Percentiles rank a stretch among this genome's conserved stretches.
phyloP scores from a whole-genome alignment of 352 stramenopile genomes.

The Phytophthora hibernalis region DNA sequence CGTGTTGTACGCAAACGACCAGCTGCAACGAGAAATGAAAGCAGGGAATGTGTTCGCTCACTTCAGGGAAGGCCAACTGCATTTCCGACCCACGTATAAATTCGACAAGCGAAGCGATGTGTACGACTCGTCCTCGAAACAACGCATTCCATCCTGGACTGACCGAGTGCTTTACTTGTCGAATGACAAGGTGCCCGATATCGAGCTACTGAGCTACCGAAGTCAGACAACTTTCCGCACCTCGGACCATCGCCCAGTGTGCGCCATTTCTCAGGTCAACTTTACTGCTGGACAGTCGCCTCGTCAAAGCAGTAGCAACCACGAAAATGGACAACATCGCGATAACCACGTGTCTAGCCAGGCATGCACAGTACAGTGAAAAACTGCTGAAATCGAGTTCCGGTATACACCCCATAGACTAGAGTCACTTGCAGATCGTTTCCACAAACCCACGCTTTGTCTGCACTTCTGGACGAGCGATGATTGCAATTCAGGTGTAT shows the following conservation, averaged over 20 bases:
- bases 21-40: constrained; percentile 88
- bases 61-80: constrained; percentile 92
- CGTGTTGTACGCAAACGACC: constrained; percentile 91
- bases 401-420: no score
- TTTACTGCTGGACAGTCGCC: constrained; percentile 33
- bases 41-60: constrained; percentile 84
- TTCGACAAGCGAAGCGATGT: constrained; percentile 93
- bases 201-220: constrained; percentile 69
- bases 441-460: no score
- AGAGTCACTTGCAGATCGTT: no score
- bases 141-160: constrained; percentile 96
- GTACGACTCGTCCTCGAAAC: constrained; percentile 96
- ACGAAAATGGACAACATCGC: not conserved
- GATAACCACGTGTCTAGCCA: constrained; percentile 28
- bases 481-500: no score
- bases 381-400: not conserved
- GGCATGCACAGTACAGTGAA: constrained; percentile 25
- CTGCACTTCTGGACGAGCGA: no score
- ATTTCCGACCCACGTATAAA: constrained; percentile 96
- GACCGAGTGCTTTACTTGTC: constrained; percentile 92
- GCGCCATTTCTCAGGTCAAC: constrained; percentile 66
- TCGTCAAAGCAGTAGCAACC: constrained; percentile 9
- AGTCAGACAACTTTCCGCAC: constrained; percentile 74
- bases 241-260: constrained; percentile 79
- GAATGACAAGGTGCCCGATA: constrained; percentile 57